Evolutionary conservation across 2,329 filamentous ascomycete species (phyloP).

Genomic region (Neonectria sp.): DNA sequence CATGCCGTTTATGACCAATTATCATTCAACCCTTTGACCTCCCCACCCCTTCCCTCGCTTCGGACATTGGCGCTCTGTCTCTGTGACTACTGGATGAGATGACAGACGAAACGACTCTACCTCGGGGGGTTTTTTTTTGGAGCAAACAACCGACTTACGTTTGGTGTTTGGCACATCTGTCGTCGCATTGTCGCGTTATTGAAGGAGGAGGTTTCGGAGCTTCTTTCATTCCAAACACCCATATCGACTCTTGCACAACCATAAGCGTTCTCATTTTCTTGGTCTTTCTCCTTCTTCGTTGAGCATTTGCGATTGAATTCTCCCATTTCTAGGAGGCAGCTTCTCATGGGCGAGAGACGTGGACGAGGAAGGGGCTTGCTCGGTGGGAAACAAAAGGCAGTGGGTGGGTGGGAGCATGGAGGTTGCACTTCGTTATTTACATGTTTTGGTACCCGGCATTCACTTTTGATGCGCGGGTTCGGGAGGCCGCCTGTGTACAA

Average conservation of each 20-base stretch:
- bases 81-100: conserved; percentile 27
- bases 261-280: conserved; percentile 36
- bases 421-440: conserved; percentile 25
- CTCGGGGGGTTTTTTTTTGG: conserved; percentile 23
- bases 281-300: conserved; percentile 14
- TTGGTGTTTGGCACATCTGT: conserved; percentile 46
- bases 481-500: conserved; percentile 40
- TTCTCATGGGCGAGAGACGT: conserved; percentile 7
- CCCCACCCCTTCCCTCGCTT: conserved; percentile 30
- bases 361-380: conserved; percentile 6
- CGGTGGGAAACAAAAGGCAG: conserved; percentile 11
- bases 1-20: conserved; percentile 53
- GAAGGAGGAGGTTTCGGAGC: conserved; percentile 34
- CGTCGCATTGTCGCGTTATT: conserved; percentile 38
- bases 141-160: conserved; percentile 32
- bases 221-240: conserved; percentile 22
- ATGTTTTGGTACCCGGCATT: conserved; percentile 49
- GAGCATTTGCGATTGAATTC: conserved; percentile 13
- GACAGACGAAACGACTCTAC: conserved; percentile 24
- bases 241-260: conserved; percentile 23
- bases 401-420: conserved; percentile 18
- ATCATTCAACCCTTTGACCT: conserved; percentile 32
- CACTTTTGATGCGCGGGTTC: conserved; percentile 29
- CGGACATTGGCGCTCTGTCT: conserved; percentile 35
- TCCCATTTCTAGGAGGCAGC: neutral